Percentiles rank a stretch among this genome's conserved stretches.
Evolutionary conservation across 2,329 filamentous ascomycete species (phyloP).

Genomic region (Nannizzia gypsea): DNA sequence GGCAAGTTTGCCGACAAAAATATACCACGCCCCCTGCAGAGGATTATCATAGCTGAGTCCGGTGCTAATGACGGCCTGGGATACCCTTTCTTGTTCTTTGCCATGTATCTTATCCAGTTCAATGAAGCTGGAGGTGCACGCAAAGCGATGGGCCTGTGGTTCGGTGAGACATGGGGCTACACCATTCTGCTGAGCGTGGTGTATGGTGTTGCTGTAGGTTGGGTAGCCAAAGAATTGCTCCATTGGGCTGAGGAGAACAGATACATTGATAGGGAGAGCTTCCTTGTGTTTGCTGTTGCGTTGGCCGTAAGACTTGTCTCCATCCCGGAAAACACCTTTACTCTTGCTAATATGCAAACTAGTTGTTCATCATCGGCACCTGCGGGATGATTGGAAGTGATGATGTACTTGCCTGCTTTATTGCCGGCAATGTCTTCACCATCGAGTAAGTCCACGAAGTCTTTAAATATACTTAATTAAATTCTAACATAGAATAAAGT

Average conservation of each 20-base stretch:
- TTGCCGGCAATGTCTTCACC: slow-evolving; percentile 81
- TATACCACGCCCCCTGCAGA: slow-evolving; percentile 67
- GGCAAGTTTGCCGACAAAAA: slow-evolving; percentile 88
- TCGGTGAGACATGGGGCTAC: slow-evolving; percentile 75
- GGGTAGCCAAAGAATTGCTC: slow-evolving; percentile 67
- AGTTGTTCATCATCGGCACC: slow-evolving; percentile 74
- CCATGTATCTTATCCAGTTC: slow-evolving; percentile 73
- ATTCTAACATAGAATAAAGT: slow-evolving; percentile 24
- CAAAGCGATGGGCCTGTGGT: slow-evolving; percentile 67
- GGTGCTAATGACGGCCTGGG: slow-evolving; percentile 83
- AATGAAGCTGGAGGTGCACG: slow-evolving; percentile 43
- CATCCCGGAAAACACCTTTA: background rate
- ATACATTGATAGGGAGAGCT: slow-evolving; percentile 77
- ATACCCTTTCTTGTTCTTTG: slow-evolving; percentile 79
- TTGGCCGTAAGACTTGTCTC: slow-evolving; percentile 49
- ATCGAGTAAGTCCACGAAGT: slow-evolving; percentile 50
- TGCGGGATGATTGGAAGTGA: slow-evolving; percentile 80
- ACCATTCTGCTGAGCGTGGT: slow-evolving; percentile 64
- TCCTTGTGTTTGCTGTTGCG: slow-evolving; percentile 74
- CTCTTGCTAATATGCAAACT: slow-evolving; percentile 7
- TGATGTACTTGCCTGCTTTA: slow-evolving; percentile 83
- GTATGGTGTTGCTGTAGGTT: slow-evolving; percentile 68
- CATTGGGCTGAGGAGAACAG: slow-evolving; percentile 72
- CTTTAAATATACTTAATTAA: background rate
- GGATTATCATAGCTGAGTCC: slow-evolving; percentile 69